Base-by-base conservation (phyloP, 495 filamentous ascomycete genomes). In the Umbilicaria muhlenbergii region DNA sequence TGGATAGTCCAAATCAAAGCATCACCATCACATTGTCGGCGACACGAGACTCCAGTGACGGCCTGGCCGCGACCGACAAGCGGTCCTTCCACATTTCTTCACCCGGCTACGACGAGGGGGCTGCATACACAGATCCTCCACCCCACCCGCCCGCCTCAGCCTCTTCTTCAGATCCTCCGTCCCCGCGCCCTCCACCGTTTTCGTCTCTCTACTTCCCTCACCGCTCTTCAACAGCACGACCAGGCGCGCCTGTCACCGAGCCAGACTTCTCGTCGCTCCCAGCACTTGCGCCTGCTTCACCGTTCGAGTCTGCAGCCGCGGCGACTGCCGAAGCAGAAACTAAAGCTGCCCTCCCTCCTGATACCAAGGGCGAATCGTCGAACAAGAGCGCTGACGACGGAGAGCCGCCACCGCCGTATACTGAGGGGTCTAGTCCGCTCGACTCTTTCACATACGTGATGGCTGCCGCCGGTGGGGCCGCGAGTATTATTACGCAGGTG, bases 401-500 rank as follows among this genome's bases (percentile, higher is more conserved):
- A 58, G 87, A 94, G 64, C 91, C 91, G 16, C 91, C 91, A 48
- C 91, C 91, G 38, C 91, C 91, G 34, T 98, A 98, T 59, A 86
- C 83, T 45, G 91, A 96, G 75, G 86, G 87, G 49, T 79, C 71
- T 44, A 94, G 85, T 63, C 92, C 92, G 40, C 77, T 98, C 60
- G 76, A 81, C 38, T 86, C 83, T 37, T 98, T 98, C 57, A 81
- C 83, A 53, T 98, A 94, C 77, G 78, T 92, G 52, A 96, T 96
- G 92, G 86, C 88, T 63, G 81, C 86, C 57, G 86, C 88, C 62
- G 88, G 86, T 71, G 91, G 87, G 63, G 84, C 87, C 51, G 80
- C 89, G 65, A 95, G 89, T 76, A 93, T 98, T 58, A 88, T 98
- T 63, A 98, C 91, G 62, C 91, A 98, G 67, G 91, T 98, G 43